Evolutionary conservation across 345 rosid species (phyloP), one percentile per base, ranked within the genome.

Genomic region (Hibiscus trionum): DNA sequence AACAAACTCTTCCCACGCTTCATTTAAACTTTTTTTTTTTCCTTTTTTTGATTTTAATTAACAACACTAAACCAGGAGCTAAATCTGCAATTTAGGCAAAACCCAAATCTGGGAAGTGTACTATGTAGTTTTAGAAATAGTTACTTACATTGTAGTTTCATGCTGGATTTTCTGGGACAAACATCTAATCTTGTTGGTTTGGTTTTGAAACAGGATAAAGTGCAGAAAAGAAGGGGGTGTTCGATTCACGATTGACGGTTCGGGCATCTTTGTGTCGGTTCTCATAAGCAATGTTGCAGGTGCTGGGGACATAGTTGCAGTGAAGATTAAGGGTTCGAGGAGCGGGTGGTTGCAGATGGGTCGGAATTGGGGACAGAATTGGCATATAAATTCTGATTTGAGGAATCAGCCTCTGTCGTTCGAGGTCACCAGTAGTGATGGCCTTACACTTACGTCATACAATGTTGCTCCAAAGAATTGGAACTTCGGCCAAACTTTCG

Each of bases 331-430:
- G 79, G 99, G 99, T 4, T 88, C 98, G 4, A 86, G 83, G 77
- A 96, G 98, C 0, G 99, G 99, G 8, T 96, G 99, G 99, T 90
- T 96, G 79, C 85, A 87, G 4, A 96, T 93, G 99, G 99, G 97
- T 71, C 81, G 99, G 71, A 96, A 96, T 53, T 96, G 99, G 99
- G 99, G 99, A 46, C 99, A 95, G 59, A 95, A 95, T 76, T 95
- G 99, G 99, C 99, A 95, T 79, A 78, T 95, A 27, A 95, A 89
- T 81, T 97, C 93, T 3, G 84, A 96, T 78, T 80, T 96, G 67
- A 86, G 74, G 82, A 86, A 83, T 71, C 99, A 96, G 62, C 88
- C 98, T 44, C 93, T 93, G 60, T 96, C 99, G 0, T 96, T 96
- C 69, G 99, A 93, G 80, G 89, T 93, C 71, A 87, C 89, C 7